These are phyloP conservation scores for Mortierella sp. DNA, from an alignment of 371 early-diverging fungal species.

Conservation along the genomic window DNA sequence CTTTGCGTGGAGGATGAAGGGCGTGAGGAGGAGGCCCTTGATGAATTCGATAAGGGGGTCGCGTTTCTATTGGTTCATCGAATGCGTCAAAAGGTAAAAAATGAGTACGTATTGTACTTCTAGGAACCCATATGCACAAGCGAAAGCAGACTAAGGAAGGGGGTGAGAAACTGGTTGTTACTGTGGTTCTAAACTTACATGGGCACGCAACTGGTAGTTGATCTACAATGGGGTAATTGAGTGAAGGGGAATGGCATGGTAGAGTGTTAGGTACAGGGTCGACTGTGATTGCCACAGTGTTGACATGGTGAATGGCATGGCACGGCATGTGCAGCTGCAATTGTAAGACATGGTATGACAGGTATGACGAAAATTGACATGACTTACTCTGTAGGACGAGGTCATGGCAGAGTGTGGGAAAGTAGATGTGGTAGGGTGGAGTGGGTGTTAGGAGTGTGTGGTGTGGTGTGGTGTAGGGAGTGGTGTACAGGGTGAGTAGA, in stretches of 20 bases:
- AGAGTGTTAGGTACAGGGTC: background rate
- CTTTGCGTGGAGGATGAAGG: conserved; percentile 82
- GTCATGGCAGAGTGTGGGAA: conserved; percentile 35
- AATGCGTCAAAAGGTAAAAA: background rate
- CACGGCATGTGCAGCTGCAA: background rate
- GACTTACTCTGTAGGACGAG: conserved; percentile 56
- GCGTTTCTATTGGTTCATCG: conserved; percentile 63
- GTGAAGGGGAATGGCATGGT: background rate
- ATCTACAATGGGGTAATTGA: conserved; percentile 41
- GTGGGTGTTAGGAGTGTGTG: conserved; percentile 11
- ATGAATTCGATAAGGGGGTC: conserved; percentile 88
- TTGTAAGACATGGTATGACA: background rate
- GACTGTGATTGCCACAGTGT: background rate
- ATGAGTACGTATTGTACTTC: background rate
- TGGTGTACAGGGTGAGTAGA: conserved; percentile 30
- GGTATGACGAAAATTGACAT: background rate
- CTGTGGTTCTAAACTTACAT: conserved; percentile 51
- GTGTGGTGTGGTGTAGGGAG: conserved; percentile 8
- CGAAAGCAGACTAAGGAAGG: background rate
- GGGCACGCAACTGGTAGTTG: conserved; percentile 84
- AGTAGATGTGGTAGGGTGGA: background rate
- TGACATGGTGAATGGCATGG: background rate
- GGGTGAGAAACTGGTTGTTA: background rate
- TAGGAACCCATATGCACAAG: background rate
- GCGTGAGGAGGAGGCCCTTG: conserved; percentile 83